phyloP scores from a whole-genome alignment of 805 yeast genomes.

The Kuraishia floccosa region DNA sequence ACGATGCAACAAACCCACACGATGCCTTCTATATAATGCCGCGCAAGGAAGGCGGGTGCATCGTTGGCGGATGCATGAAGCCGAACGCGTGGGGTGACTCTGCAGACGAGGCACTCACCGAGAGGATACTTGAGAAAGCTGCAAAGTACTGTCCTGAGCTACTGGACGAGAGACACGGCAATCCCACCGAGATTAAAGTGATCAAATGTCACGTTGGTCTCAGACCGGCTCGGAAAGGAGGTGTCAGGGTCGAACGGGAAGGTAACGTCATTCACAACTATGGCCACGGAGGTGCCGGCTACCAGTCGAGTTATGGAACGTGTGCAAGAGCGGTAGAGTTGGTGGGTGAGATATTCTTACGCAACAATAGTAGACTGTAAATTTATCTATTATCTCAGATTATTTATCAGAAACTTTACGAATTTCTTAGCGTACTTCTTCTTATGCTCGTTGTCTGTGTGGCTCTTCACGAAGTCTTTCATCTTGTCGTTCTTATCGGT shows the following conservation, averaged over 20 bases:
- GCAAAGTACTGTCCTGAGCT: slow-evolving; percentile 25
- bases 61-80: slow-evolving; percentile 44
- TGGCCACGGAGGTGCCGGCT: slow-evolving; percentile 72
- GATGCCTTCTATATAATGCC: slow-evolving; percentile 56
- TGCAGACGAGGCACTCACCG: slow-evolving; percentile 21
- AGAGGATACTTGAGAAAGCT: slow-evolving; percentile 37
- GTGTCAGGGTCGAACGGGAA: slow-evolving; percentile 39
- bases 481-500: too few species aligned
- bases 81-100: slow-evolving; percentile 11
- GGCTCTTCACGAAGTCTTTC: slow-evolving; percentile 1
- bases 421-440: slow-evolving; percentile 5
- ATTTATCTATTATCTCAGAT: background rate
- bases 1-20: slow-evolving; percentile 16
- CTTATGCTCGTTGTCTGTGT: slow-evolving; percentile 5
- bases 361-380: slow-evolving; percentile 1
- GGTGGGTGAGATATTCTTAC: slow-evolving; percentile 13
- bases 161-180: slow-evolving; percentile 16
- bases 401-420: background rate
- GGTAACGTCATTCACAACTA: slow-evolving; percentile 43
- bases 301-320: slow-evolving; percentile 30
- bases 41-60: slow-evolving; percentile 63
- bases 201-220: slow-evolving; percentile 48
- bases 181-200: slow-evolving; percentile 28
- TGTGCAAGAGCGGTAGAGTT: slow-evolving; percentile 20
- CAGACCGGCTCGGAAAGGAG: slow-evolving; percentile 56